A percentile compares a stretch with the other conserved stretches of the same genome.
Evolutionary conservation across 2,329 filamentous ascomycete genomes (phyloP).

Genomic region (Pestalotiopsis sp.): DNA sequence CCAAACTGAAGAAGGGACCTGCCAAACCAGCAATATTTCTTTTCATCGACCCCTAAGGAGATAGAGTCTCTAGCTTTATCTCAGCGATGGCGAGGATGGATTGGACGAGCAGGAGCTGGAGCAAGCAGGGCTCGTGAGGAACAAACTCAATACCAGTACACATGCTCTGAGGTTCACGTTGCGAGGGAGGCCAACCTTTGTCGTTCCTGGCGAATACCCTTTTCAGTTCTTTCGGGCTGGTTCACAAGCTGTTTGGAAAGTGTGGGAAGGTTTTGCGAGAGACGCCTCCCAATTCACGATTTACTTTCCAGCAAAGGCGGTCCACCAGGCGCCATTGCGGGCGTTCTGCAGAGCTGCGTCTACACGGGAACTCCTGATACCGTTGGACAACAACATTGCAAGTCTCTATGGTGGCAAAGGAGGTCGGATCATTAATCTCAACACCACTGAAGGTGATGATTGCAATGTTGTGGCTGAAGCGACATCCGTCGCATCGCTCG

Average conservation of each 20-base stretch:
- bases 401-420: constrained; percentile 14
- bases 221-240: constrained; percentile 1
- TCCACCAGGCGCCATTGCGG: neutral
- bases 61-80: neutral
- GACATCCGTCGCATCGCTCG: neutral
- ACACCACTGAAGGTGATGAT: neutral
- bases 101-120: neutral
- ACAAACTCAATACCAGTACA: neutral
- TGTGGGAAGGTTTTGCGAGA: constrained; percentile 4
- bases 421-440: neutral
- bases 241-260: constrained; percentile 8
- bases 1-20: constrained; percentile 8
- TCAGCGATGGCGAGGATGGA: neutral
- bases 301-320: neutral
- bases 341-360: constrained; percentile 1
- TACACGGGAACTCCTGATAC: neutral
- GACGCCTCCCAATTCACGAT: neutral
- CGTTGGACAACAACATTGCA: neutral
- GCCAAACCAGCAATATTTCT: constrained; percentile 11
- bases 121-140: neutral
- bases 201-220: neutral
- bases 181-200: neutral
- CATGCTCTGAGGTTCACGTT: constrained; percentile 1
- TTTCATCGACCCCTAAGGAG: constrained; percentile 1
- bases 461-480: neutral